Evolutionary conservation across 2,329 filamentous ascomycete genomes (phyloP).

Genomic region (Fusarium scirpi): DNA sequence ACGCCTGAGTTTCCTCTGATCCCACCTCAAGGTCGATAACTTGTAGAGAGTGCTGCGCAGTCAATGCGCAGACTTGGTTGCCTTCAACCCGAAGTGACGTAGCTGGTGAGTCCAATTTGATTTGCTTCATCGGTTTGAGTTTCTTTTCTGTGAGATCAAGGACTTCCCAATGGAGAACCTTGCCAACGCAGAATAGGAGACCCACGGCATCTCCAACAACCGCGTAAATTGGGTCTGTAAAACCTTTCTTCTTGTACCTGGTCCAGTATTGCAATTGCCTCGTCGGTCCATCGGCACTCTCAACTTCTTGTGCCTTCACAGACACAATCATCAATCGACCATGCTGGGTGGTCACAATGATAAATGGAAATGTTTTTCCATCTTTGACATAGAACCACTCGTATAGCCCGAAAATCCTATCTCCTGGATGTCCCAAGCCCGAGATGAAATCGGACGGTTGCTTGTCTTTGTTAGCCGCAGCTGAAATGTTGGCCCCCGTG

Average conservation of each 20-base stretch:
- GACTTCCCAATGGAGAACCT: constrained; percentile 66
- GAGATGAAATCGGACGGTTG: constrained; percentile 62
- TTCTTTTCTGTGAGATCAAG: constrained; percentile 65
- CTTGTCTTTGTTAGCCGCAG: constrained; percentile 57
- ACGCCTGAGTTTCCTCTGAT: constrained; percentile 52
- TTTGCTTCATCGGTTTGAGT: constrained; percentile 60
- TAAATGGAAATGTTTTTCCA: constrained; percentile 69
- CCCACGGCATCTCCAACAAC: constrained; percentile 66
- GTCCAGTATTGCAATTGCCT: constrained; percentile 63
- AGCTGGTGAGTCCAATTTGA: constrained; percentile 66
- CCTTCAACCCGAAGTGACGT: constrained; percentile 61
- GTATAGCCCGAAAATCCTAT: constrained; percentile 69
- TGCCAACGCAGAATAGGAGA: constrained; percentile 68
- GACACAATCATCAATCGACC: constrained; percentile 69
- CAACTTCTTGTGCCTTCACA: constrained; percentile 50
- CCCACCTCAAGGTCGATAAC: constrained; percentile 62
- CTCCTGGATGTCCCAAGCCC: constrained; percentile 67
- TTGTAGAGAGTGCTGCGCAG: constrained; percentile 66
- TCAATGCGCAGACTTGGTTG: constrained; percentile 64
- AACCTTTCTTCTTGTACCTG: constrained; percentile 61
- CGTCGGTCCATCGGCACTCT: constrained; percentile 25
- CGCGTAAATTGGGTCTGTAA: constrained; percentile 65
- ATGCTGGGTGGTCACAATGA: constrained; percentile 69
- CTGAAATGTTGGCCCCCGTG: constrained; percentile 65
- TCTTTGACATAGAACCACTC: constrained; percentile 73